phyloP scores from a whole-genome alignment of 768 basidiomycete species.

The Pulveroboletus sp. region DNA sequence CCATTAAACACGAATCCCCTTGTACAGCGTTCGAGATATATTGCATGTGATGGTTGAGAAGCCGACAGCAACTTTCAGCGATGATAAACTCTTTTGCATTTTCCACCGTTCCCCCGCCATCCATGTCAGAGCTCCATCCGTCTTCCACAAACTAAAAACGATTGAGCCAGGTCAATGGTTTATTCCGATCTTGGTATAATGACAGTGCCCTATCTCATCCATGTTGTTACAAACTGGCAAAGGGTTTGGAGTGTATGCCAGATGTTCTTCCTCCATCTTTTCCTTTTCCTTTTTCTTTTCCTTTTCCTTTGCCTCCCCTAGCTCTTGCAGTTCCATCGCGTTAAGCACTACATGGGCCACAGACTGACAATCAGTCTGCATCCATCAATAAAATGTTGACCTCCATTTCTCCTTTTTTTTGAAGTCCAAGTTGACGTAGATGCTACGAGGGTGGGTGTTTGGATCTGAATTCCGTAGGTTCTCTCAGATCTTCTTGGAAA shows the following conservation, averaged over 20 bases:
- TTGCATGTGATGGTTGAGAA: constrained; percentile 1
- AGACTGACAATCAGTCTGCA: constrained; percentile 8
- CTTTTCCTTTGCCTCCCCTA: no score
- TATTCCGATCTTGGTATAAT: no score
- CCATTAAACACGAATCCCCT: not conserved
- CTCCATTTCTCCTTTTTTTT: constrained; percentile 4
- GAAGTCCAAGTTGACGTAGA: constrained; percentile 10
- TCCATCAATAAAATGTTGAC: constrained; percentile 5
- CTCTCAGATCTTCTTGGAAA: not conserved
- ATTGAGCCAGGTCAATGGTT: no score
- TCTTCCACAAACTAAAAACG: no score
- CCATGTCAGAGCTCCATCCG: no score
- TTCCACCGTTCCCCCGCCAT: no score
- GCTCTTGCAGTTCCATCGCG: no score
- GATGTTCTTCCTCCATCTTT: no score
- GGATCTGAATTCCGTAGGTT: not conserved
- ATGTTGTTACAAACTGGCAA: no score
- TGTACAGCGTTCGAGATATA: not conserved
- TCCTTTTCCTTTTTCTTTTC: not conserved
- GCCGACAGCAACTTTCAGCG: not conserved
- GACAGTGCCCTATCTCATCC: no score
- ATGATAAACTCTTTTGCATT: no score
- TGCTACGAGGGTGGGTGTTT: not conserved
- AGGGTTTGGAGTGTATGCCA: no score
- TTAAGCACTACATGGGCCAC: not conserved